phyloP scores from a whole-genome alignment of 345 rosid genomes.

The Lumnitzera littorea region DNA sequence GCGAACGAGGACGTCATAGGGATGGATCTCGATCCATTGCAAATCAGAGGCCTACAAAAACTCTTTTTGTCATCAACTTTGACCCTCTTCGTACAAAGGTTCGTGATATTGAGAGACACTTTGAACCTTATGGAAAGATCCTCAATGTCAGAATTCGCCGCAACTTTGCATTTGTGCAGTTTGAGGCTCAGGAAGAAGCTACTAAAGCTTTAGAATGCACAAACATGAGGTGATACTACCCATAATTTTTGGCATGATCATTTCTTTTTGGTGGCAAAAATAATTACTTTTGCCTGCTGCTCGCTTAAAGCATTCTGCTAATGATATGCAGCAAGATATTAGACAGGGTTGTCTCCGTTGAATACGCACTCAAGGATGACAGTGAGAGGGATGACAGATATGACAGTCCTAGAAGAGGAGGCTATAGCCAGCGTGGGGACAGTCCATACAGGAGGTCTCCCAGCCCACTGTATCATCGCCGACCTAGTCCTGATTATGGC shows the following conservation, averaged over 20 bases:
- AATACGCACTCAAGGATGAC: constrained; percentile 82
- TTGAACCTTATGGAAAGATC: constrained; percentile 74
- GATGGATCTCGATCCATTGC: constrained; percentile 47
- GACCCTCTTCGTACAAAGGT: constrained; percentile 69
- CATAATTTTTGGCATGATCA: neutral
- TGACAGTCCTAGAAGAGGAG: constrained; percentile 62
- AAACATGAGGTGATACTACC: constrained; percentile 47
- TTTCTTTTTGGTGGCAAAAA: neutral
- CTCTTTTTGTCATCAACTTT: constrained; percentile 79
- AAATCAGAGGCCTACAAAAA: constrained; percentile 75
- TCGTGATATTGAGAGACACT: constrained; percentile 67
- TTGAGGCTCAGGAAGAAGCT: constrained; percentile 77
- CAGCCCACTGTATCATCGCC: constrained; percentile 56
- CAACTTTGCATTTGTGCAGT: constrained; percentile 82
- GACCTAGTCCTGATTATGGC: constrained; percentile 80
- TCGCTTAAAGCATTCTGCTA: neutral
- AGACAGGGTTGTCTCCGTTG: constrained; percentile 80
- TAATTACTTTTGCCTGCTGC: too few relatives aligned
- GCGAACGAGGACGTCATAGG: constrained; percentile 62
- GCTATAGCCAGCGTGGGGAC: constrained; percentile 25
- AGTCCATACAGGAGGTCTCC: constrained; percentile 55
- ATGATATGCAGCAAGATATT: constrained; percentile 54
- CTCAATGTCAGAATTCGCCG: constrained; percentile 60
- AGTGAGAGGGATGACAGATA: constrained; percentile 54
- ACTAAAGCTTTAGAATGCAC: constrained; percentile 72